A percentile compares a stretch with the other conserved stretches of the same genome.
Conservation (phyloP, 2,329 filamentous ascomycete genomes). For the Colletotrichum liaoningense region DNA sequence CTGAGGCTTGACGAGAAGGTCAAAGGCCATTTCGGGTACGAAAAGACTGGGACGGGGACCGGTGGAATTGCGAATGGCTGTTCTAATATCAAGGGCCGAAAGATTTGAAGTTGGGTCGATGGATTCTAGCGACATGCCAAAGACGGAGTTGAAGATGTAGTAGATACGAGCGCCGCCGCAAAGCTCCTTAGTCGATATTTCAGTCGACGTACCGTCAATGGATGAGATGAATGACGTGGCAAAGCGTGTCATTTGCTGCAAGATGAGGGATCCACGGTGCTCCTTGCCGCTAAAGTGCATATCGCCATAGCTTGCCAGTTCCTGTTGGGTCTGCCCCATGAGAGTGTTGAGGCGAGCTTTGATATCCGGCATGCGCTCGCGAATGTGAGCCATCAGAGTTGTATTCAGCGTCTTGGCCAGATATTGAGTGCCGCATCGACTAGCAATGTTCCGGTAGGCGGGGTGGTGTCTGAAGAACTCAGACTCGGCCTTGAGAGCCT, state of each 20-base stretch:
- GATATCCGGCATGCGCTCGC: conserved; percentile 95
- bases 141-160: conserved; percentile 99
- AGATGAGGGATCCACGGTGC: conserved; percentile 91
- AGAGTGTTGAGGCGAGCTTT: conserved; percentile 97
- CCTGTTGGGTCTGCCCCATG: conserved; percentile 99
- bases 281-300: conserved; percentile 98
- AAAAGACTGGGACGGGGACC: conserved; percentile 95
- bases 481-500: conserved; percentile 87
- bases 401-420: conserved; percentile 94
- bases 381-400: conserved; percentile 95
- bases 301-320: conserved; percentile 96
- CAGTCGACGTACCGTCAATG: conserved; percentile 97
- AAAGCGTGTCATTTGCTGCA: conserved; percentile 98
- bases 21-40: conserved; percentile 97
- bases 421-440: conserved; percentile 91
- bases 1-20: conserved; percentile 96
- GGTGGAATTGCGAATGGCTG: conserved; percentile 97
- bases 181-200: conserved; percentile 98
- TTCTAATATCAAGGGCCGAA: conserved; percentile 93
- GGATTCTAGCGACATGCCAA: conserved; percentile 94
- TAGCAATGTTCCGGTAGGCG: conserved; percentile 96
- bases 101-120: conserved; percentile 97
- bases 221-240: conserved; percentile 98
- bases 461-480: conserved; percentile 99
- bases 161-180: conserved; percentile 96